Percentiles rank a stretch among this genome's conserved stretches.
Conservation (phyloP, 2,329 filamentous ascomycete genomes). For the Bipolaris bicolor region DNA sequence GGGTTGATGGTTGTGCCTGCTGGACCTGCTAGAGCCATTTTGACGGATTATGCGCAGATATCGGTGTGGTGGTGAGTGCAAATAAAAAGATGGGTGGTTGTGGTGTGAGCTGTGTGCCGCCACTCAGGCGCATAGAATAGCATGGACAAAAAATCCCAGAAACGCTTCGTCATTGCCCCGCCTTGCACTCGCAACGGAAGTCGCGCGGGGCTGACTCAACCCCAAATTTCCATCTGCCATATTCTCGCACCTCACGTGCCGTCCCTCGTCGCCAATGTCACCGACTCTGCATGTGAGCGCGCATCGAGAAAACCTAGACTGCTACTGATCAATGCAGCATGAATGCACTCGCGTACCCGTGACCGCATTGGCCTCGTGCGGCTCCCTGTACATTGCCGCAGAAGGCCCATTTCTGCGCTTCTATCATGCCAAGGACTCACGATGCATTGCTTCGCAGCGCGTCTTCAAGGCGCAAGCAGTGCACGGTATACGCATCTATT, state of each 20-base stretch:
- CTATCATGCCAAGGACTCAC: constrained; percentile 39
- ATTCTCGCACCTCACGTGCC: constrained; percentile 25
- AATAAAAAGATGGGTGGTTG: background rate
- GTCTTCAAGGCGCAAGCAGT: constrained; percentile 74
- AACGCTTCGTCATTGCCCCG: constrained; percentile 36
- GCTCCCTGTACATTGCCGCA: constrained; percentile 49
- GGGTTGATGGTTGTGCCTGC: constrained; percentile 45
- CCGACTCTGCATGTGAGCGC: constrained; percentile 40
- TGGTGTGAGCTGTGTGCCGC: background rate
- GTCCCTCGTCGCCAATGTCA: constrained; percentile 42
- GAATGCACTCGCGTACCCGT: constrained; percentile 52
- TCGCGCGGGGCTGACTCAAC: constrained; percentile 46
- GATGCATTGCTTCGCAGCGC: constrained; percentile 43
- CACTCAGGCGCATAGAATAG: background rate
- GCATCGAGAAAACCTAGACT: background rate
- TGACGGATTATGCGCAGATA: background rate
- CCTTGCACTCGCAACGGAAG: constrained; percentile 12
- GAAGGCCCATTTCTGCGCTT: constrained; percentile 53
- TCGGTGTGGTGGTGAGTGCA: background rate
- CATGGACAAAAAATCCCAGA: constrained; percentile 30
- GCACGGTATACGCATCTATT: constrained; percentile 69
- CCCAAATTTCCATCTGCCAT: constrained; percentile 34
- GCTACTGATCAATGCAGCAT: constrained; percentile 40
- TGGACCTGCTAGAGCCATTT: constrained; percentile 34
- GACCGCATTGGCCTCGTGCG: constrained; percentile 52